Base-by-base conservation (phyloP, 2,329 filamentous ascomycete genomes). In the Ploettnerulaceae sp. region DNA sequence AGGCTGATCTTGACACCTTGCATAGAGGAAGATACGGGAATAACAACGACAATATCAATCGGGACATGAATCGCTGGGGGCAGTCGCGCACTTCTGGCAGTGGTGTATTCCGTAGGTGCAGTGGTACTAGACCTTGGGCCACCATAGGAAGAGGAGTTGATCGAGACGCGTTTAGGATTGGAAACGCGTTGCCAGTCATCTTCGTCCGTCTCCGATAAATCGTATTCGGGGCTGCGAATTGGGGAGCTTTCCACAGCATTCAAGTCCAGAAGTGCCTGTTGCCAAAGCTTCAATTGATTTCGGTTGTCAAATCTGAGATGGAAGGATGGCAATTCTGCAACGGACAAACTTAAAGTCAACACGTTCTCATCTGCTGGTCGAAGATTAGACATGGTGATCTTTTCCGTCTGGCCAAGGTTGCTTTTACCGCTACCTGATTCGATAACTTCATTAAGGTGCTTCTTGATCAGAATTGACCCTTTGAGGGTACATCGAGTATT, bases 1-100 rank as follows among this genome's bases (percentile, higher is more conserved):
- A 98, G 75, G 52, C 91, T 95, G 63, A 97, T 96, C 71, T 98
- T 98, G 51, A 98, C 79, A n/a, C 93, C 93, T 67, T 97, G 93
- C 91, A 97, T 98, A 0, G 93, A 97, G 1, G 91, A 95, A 0
- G 93, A 97, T 5, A 98, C 89, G 0, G 93, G 93, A 25, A 98
- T 90, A 17, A 98, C 93, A 0, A 97, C 89, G 0, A 98, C 91
- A 22, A 98, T 82, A 62, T 98, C 93, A 44, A 97, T 80, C 1
- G 93, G 91, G 12, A 97, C 88, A 63, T 98, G 93, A 37, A 91
- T 66, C 21, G 64, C 46, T 38, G 64, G 40, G 24, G 68, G 57
- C 17, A 71, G 59, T 39, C 60, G 59, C 34, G 54, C 48, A 29
- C 49, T 44, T 75, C 59, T 73, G 14, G 77, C 76, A 63, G 76